Evolutionary conservation across 306 rosid species (phyloP), one percentile per base, ranked within the genome.

Genomic region (Vicia sativa): DNA sequence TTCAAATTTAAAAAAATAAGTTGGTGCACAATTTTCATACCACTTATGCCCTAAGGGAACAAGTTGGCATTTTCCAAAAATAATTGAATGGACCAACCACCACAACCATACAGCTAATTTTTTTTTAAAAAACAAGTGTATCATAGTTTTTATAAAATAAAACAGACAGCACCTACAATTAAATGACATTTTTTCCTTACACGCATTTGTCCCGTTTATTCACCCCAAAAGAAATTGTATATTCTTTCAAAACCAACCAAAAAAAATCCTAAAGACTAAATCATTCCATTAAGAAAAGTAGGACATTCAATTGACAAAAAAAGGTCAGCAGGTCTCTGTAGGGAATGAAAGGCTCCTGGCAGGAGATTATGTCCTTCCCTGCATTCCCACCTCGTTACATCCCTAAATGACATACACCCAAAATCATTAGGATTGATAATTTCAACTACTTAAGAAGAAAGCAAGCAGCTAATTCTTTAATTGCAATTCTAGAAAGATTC

Each of bases 361-460:
- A n/a, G 13, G 16, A 21, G 13, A 50, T 29, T 13, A 50, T 3
- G 19, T 19, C 19, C 57, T 29, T 4, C 26, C 12, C 55, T 18
- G 55, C 55, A 49, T 49, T 28, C 55, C 55, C 55, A 49, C 55
- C 26, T 2, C 7, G 21, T 45, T 18, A 50, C 29, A 50, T 18
- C 29, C 28, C 12, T 19, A 50, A 21, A 50, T 19, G 55, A 16
- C 13, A 49, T 18, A 18, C 25, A 49, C 55, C 26, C 0, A 13
- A 49, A 49, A 19, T 9, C 31, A 55, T 34, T 44, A 14, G 34
- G 42, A 56, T 11, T 26, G 15, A 55, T 31, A 28, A 42, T 43
- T 28, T 54, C 16, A 55, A 74, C 67, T n/a, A 44, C 43, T 65
- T 53, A 18, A 42, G 38, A 65, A 18, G 52, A 74, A 45, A 67